Base-by-base conservation (phyloP, 352 stramenopile species). In the Pythium utonaiense region DNA sequence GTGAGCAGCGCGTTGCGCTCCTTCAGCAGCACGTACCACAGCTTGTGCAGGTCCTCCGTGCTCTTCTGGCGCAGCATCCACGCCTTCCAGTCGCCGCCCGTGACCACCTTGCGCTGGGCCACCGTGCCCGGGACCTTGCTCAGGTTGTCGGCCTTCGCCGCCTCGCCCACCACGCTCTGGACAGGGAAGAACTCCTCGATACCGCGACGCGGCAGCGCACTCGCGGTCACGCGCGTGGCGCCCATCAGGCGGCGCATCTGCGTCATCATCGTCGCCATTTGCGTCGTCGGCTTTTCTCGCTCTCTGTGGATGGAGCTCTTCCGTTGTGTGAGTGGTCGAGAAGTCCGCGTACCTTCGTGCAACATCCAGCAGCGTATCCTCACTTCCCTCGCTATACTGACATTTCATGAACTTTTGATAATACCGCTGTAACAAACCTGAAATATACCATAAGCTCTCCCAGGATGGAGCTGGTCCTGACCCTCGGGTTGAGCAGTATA, bases 21-120 rank as follows among this genome's bases (percentile, higher is more conserved):
- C 80, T 98, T 99, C 61, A 99, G 96, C 34, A 98, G 75, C 61
- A 98, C 93, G 67, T 93, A 98, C 96, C 96, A 99, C 31, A 99
- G 86, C 78, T 98, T 98, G 81, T 99, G 96, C 53, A 99, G 83
- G 84, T 99, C 97, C 36, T 99, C 93, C 53, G 96, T 99, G 74
- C 86, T 98, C 76, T 99, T 99, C 58, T 96, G 78, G 50, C 97
- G 94, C 60, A 99, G 80, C 86, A 99, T 98, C 75, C 83, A 93
- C 24, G 89, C 96, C 60, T 90, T 96, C 97, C 97, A 99, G 44
- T 95, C 83, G 62, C 96, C 82, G 55, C 97, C 96, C 19, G 91
- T 78, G 0, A 81, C 64, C 36, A 89, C 75, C 40, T 79, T 65
- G 60, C 82, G 78, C 53, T 74, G 66, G 60, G 78, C 81, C 27